Percentiles rank a stretch among this genome's conserved stretches.
phyloP scores from a whole-genome alignment of 1,139 yeast genomes.

The Candida dubliniensis region DNA sequence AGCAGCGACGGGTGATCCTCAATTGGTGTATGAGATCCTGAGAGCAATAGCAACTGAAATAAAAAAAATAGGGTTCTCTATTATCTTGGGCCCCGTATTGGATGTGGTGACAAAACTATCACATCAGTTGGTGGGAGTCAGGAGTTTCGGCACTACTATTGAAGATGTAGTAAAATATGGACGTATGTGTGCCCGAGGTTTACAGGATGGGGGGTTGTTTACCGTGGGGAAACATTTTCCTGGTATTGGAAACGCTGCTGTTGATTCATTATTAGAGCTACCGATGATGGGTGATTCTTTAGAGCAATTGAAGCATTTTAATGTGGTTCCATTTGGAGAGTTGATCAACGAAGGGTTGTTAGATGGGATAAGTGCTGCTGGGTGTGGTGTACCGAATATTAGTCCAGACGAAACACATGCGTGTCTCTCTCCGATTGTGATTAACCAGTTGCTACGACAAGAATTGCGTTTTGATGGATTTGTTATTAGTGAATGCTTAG shows the following conservation, averaged over 20 bases:
- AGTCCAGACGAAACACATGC: slow-evolving; percentile 65
- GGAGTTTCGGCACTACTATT: slow-evolving; percentile 62
- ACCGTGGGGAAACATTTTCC: slow-evolving; percentile 69
- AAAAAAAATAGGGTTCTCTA: slow-evolving; percentile 54
- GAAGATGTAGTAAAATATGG: slow-evolving; percentile 61
- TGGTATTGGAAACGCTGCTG: slow-evolving; percentile 64
- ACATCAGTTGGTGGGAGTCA: slow-evolving; percentile 59
- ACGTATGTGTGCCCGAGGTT: slow-evolving; percentile 54
- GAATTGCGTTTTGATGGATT: slow-evolving; percentile 59
- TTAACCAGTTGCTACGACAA: slow-evolving; percentile 52
- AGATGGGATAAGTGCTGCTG: slow-evolving; percentile 65
- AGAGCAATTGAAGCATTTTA: slow-evolving; percentile 53
- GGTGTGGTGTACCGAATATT: slow-evolving; percentile 66
- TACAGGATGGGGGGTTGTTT: slow-evolving; percentile 55
- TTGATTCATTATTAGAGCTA: slow-evolving; percentile 56
- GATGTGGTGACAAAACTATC: slow-evolving; percentile 62
- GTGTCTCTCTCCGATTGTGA: slow-evolving; percentile 57
- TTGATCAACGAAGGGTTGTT: slow-evolving; percentile 48
- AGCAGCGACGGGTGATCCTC: slow-evolving; percentile 55
- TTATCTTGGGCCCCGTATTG: slow-evolving; percentile 62
- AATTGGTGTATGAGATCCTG: slow-evolving; percentile 53
- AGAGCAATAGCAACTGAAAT: slow-evolving; percentile 58
- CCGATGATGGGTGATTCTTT: slow-evolving; percentile 61
- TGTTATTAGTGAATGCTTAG: slow-evolving; percentile 64
- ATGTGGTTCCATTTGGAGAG: slow-evolving; percentile 53